Percentiles rank a stretch among this genome's conserved stretches.
Evolutionary conservation across 495 filamentous ascomycete species (phyloP).

Genomic region (Aspergillus cristatus): DNA sequence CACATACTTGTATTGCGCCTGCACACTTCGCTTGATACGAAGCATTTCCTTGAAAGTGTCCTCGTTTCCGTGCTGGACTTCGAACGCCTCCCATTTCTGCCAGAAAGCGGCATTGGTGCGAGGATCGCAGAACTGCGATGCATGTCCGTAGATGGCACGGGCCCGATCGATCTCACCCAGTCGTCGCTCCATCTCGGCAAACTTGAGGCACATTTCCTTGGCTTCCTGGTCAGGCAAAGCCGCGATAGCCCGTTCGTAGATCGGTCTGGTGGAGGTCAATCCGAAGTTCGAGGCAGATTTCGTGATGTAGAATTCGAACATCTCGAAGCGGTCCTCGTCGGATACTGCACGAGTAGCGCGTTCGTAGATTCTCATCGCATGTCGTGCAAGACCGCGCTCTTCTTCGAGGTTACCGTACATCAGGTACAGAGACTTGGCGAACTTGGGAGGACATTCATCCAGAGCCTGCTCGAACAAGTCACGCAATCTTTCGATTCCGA

Average conservation of each 20-base stretch:
- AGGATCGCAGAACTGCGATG: slow-evolving; percentile 94
- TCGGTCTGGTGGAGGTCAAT: slow-evolving; percentile 85
- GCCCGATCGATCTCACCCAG: slow-evolving; percentile 96
- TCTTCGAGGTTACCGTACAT: slow-evolving; percentile 99
- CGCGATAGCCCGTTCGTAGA: slow-evolving; percentile 92
- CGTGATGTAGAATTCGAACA: slow-evolving; percentile 99
- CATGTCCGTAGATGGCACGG: slow-evolving; percentile 90
- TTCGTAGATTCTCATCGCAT: slow-evolving; percentile 99
- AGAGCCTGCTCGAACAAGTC: slow-evolving; percentile 97
- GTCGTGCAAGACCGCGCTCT: slow-evolving; percentile 88
- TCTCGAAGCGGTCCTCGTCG: slow-evolving; percentile 89
- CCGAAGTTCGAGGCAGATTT: slow-evolving; percentile 98
- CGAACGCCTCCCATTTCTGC: slow-evolving; percentile 94
- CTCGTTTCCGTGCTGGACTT: slow-evolving; percentile 95
- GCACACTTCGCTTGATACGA: slow-evolving; percentile 91
- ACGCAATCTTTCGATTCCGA: slow-evolving; percentile 85
- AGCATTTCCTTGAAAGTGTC: slow-evolving; percentile 99
- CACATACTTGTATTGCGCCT: slow-evolving; percentile 84
- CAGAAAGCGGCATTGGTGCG: slow-evolving; percentile 84
- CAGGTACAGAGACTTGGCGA: slow-evolving; percentile 89
- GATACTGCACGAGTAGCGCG: slow-evolving; percentile 91
- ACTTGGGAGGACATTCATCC: slow-evolving; percentile 89
- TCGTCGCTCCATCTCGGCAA: slow-evolving; percentile 95
- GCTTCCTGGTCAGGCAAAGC: slow-evolving; percentile 90
- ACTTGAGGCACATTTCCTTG: slow-evolving; percentile 96